Evolutionary conservation across 1,139 yeast genomes (phyloP), one percentile per base, ranked within the genome.

Genomic region (Hyphopichia fennica): DNA sequence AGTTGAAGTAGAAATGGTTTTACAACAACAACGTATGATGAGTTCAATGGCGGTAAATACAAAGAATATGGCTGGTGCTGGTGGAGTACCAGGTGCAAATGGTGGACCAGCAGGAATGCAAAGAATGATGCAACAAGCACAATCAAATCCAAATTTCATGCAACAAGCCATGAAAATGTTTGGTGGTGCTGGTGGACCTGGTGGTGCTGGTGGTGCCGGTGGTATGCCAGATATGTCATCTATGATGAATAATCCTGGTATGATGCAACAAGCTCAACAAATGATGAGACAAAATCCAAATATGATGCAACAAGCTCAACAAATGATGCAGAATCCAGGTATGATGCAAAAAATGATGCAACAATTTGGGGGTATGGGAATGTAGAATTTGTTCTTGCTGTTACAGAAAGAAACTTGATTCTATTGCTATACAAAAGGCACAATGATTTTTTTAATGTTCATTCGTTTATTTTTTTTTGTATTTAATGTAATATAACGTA

Each of bases 11-110:
- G 97, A 93, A 62, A 90, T 90, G 79, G 89, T 91, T 27, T 72
- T 93, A 48, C 81, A 84, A 67, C 99, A 93, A 67, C 96, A 89
- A 62, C 81, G 87, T 63, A 86, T 90, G 86, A 90, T 93, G 96
- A 91, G 96, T 2, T 76, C 84, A 40, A 89, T 93, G 95, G 98
- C 97, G 3, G 78, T 79, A 52, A 80, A 82, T 51, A 81, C 87
- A 7, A 80, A 81, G 63, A 67, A 62, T 43, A 72, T 75, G 78
- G 63, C 83, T 49, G 72, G 76, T 53, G 68, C 73, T 42, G 76
- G 79, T 18, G 75, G 71, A 8, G 63, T 59, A 9, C 62, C 55
- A 37, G 65, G 62, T 1, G 77, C 77, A 14, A 69, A 67, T 58
- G 67, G 64, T 44, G 64, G 56, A 47, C 67, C 53, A 28, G 54